Percentiles rank a stretch among this genome's conserved stretches.
Evolutionary conservation across 371 early-diverging fungal species (phyloP).

Genomic region (Rhizopus stolonifer): DNA sequence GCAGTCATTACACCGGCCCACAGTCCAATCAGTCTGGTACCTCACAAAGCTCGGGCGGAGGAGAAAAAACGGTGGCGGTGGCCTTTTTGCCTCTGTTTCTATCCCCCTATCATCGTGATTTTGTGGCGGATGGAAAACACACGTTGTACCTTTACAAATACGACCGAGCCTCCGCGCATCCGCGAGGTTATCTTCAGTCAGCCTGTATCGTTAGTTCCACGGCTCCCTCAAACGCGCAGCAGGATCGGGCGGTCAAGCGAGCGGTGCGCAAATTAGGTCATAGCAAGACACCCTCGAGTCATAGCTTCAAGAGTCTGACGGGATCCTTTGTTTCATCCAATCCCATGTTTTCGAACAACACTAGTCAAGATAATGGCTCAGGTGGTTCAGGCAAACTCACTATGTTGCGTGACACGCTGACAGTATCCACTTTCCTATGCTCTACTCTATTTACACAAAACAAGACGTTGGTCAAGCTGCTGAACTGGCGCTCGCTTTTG

Average conservation of each 20-base stretch:
- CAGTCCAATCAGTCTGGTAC: not conserved
- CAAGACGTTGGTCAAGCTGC: conserved; percentile 58
- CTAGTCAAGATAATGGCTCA: no score
- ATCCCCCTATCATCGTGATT: conserved; percentile 54
- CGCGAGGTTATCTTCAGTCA: conserved; percentile 49
- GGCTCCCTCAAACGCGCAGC: conserved; percentile 35
- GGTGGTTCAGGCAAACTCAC: conserved; percentile 40
- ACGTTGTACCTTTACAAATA: conserved; percentile 65
- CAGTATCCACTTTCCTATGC: conserved; percentile 57
- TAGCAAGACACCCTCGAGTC: conserved; percentile 19
- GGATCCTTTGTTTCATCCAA: conserved; percentile 23
- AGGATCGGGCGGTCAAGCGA: conserved; percentile 1
- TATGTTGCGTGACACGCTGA: conserved; percentile 52
- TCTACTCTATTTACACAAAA: conserved; percentile 72
- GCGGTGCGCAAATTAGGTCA: conserved; percentile 12
- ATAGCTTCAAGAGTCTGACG: conserved; percentile 23
- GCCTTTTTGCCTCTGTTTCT: conserved; percentile 64
- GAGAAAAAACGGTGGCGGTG: conserved; percentile 50
- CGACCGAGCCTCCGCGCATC: conserved; percentile 47
- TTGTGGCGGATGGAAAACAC: conserved; percentile 65
- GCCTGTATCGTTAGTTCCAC: conserved; percentile 43
- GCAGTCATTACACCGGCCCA: conserved; percentile 27
- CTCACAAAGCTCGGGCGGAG: conserved; percentile 10
- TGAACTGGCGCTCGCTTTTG: conserved; percentile 57
- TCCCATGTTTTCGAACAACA: conserved; percentile 5